A percentile compares a stretch with the other conserved stretches of the same genome.
These are phyloP conservation scores for Schizochytrium sp. DNA, from an alignment of 108 stramenopile genomes.

Conservation along the genomic window DNA sequence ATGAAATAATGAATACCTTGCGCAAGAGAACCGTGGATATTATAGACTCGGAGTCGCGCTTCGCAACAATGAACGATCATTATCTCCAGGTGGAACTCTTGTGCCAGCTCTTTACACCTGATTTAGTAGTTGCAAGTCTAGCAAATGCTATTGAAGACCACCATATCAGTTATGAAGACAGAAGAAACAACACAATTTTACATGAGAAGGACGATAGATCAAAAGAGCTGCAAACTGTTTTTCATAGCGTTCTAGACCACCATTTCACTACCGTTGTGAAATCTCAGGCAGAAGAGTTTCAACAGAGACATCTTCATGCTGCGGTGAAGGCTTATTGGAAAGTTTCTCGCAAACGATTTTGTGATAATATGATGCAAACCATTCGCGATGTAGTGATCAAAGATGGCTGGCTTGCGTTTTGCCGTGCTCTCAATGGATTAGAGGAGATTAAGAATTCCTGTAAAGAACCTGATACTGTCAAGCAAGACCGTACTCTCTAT, in stretches of 20 bases:
- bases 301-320: constrained; percentile 4
- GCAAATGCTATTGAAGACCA: constrained; percentile 18
- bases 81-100: constrained; percentile 37
- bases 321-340: constrained; percentile 42
- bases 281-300: constrained; percentile 45
- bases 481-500: neutral
- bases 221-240: neutral
- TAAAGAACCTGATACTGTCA: neutral
- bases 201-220: neutral
- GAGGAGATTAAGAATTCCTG: neutral
- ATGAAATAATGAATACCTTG: neutral
- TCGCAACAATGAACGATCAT: constrained; percentile 46
- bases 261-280: neutral
- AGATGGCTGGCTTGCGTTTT: neutral
- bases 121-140: neutral
- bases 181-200: neutral
- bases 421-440: neutral
- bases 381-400: neutral
- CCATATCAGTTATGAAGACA: neutral
- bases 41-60: constrained; percentile 18
- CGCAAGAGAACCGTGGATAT: neutral
- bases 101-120: neutral
- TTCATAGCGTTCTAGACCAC: neutral
- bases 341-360: constrained; percentile 21
- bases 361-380: neutral